These are phyloP conservation scores for Trypanosoma boissoni DNA, from an alignment of 208 protist species.

Conservation along the genomic window DNA sequence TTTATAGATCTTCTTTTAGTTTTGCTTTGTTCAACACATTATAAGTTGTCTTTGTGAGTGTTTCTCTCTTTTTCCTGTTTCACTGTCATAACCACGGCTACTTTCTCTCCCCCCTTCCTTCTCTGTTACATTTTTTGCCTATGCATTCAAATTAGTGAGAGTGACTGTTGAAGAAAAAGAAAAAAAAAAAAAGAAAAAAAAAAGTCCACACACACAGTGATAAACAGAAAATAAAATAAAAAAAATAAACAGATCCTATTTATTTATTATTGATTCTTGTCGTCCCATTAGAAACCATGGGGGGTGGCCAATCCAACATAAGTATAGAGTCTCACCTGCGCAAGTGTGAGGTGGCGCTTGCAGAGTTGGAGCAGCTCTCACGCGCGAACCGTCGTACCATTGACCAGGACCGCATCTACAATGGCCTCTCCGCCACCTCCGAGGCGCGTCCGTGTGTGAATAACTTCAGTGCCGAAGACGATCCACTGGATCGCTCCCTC, in stretches of 20 bases:
- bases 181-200: constrained; percentile 6
- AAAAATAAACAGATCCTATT: neutral
- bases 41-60: constrained; percentile 12
- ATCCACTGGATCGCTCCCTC: constrained; percentile 12
- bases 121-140: no score
- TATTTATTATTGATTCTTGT: neutral
- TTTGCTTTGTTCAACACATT: neutral
- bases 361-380: constrained; percentile 60
- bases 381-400: constrained; percentile 40
- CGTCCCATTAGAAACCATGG: constrained; percentile 57
- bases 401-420: constrained; percentile 67
- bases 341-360: constrained; percentile 68
- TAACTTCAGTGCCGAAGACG: constrained; percentile 25
- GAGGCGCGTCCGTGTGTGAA: constrained; percentile 6
- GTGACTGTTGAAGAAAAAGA: constrained; percentile 12
- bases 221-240: neutral
- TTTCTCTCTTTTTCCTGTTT: constrained; percentile 9
- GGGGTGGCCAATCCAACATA: constrained; percentile 35
- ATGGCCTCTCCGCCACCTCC: constrained; percentile 5
- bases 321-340: constrained; percentile 64
- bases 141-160: no score
- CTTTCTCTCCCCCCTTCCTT: no score
- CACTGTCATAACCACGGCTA: no score
- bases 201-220: neutral
- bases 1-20: neutral